Evolutionary conservation across 257 asterid species (phyloP).

Genomic region (Ilex asprella): DNA sequence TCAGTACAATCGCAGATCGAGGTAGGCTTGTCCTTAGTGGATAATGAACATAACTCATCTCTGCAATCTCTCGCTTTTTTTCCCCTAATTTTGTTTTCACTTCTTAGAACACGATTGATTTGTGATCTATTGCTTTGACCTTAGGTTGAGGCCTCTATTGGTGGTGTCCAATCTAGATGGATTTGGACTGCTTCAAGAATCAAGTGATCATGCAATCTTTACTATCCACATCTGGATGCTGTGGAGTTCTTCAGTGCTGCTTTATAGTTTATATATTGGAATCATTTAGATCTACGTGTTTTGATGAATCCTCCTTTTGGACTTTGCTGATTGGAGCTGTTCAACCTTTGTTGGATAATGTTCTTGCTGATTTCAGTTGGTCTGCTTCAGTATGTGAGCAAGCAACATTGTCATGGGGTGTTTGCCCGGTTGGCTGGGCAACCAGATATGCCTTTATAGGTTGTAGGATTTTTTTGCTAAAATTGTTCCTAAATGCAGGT

Average conservation of each 20-base stretch:
- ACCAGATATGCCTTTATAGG: constrained; percentile 42
- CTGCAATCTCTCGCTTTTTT: constrained; percentile 32
- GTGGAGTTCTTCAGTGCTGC: constrained; percentile 47
- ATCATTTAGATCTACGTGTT: constrained; percentile 46
- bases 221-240: constrained; percentile 49
- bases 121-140: constrained; percentile 43
- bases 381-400: constrained; percentile 52
- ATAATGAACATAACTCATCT: constrained; percentile 29
- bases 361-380: constrained; percentile 63
- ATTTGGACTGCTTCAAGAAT: constrained; percentile 31
- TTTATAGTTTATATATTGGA: constrained; percentile 36
- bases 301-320: constrained; percentile 47
- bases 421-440: constrained; percentile 61
- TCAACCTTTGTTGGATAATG: constrained; percentile 55
- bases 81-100: constrained; percentile 24
- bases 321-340: constrained; percentile 60
- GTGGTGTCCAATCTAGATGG: constrained; percentile 50
- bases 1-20: constrained; percentile 31
- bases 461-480: constrained; percentile 43
- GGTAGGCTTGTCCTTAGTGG: constrained; percentile 58
- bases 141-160: constrained; percentile 52
- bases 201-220: constrained; percentile 36
- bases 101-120: constrained; percentile 34
- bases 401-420: constrained; percentile 57
- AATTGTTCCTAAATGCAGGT: constrained; percentile 69